Evolutionary conservation across 306 rosid genomes (phyloP).

Genomic region (Trifolium repens): DNA sequence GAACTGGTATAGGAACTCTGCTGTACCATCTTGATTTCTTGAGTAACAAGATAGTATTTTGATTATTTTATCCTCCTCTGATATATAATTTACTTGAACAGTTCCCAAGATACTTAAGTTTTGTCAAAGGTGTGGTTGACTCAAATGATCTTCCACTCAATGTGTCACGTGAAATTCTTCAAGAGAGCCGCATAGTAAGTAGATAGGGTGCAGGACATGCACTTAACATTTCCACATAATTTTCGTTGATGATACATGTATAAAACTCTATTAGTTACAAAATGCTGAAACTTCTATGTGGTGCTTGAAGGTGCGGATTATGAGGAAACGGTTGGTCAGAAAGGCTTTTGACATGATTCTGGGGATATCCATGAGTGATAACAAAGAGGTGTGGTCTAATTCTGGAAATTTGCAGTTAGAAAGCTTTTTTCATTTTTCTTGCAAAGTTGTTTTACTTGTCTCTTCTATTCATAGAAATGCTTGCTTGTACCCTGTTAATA

Average conservation of each 20-base stretch:
- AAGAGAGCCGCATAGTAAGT: slow-evolving; percentile 95
- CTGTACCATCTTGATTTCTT: slow-evolving; percentile 6
- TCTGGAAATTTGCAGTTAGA: slow-evolving; percentile 18
- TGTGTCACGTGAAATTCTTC: slow-evolving; percentile 98
- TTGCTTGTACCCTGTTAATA: slow-evolving; percentile 22
- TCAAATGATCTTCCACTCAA: slow-evolving; percentile 98
- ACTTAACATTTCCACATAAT: background rate
- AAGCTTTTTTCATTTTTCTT: background rate
- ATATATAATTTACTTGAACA: slow-evolving; percentile 45
- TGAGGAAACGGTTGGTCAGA: slow-evolving; percentile 93
- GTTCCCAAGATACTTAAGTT: slow-evolving; percentile 97
- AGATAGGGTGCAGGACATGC: background rate
- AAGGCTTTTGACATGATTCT: slow-evolving; percentile 97
- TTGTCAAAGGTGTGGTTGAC: slow-evolving; percentile 95
- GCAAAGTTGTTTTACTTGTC: background rate
- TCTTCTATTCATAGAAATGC: slow-evolving; percentile 17
- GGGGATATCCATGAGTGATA: slow-evolving; percentile 93
- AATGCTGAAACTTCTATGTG: slow-evolving; percentile 23
- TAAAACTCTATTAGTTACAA: background rate
- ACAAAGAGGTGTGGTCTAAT: slow-evolving; percentile 67
- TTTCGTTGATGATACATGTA: slow-evolving; percentile 16
- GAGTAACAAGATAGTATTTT: slow-evolving; percentile 20
- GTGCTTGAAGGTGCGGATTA: slow-evolving; percentile 81
- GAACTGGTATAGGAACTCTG: slow-evolving; percentile 73
- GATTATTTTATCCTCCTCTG: slow-evolving; percentile 26